phyloP scores from a whole-genome alignment of 768 basidiomycete species.

The Pisolithus microcarpus region DNA sequence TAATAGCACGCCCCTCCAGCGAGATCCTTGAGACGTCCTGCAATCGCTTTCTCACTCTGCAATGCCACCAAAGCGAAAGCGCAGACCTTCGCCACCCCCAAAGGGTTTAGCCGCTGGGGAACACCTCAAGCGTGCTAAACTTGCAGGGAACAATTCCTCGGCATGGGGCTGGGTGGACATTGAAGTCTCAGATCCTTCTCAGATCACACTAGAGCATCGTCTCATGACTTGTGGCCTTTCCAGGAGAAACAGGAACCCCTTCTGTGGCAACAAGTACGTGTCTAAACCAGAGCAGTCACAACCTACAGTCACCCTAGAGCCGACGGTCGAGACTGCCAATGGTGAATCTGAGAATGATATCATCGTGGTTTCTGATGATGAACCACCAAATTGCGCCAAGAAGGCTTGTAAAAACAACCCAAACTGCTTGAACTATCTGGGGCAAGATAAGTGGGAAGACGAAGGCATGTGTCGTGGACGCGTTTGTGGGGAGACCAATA shows the following conservation, averaged over 20 bases:
- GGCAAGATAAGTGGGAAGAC: conserved; percentile 75
- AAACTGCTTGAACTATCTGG: conserved; percentile 82
- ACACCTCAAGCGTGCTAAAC: conserved; percentile 50
- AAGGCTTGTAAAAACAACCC: conserved; percentile 70
- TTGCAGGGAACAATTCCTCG: conserved; percentile 38
- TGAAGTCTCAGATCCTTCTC: conserved; percentile 45
- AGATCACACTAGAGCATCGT: conserved; percentile 64
- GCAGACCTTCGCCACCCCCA: conserved; percentile 37
- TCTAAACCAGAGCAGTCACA: conserved; percentile 14
- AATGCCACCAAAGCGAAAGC: conserved; percentile 57
- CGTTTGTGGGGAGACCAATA: conserved; percentile 3
- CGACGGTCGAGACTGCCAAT: conserved; percentile 13
- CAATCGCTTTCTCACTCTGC: neutral
- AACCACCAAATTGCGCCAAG: conserved; percentile 47
- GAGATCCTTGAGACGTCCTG: too few relatives aligned
- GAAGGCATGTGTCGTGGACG: conserved; percentile 41
- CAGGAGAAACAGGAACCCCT: conserved; percentile 37
- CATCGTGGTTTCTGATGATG: conserved; percentile 67
- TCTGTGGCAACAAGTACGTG: conserved; percentile 55
- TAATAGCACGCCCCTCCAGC: too few relatives aligned
- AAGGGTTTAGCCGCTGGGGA: conserved; percentile 58
- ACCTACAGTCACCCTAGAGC: conserved; percentile 7
- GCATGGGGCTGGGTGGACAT: conserved; percentile 82
- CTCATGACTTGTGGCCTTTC: conserved; percentile 65
- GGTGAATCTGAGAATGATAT: conserved; percentile 54